Evolutionary conservation across 805 yeast species (phyloP).

Genomic region (Cyberlindnera suaveolens): DNA sequence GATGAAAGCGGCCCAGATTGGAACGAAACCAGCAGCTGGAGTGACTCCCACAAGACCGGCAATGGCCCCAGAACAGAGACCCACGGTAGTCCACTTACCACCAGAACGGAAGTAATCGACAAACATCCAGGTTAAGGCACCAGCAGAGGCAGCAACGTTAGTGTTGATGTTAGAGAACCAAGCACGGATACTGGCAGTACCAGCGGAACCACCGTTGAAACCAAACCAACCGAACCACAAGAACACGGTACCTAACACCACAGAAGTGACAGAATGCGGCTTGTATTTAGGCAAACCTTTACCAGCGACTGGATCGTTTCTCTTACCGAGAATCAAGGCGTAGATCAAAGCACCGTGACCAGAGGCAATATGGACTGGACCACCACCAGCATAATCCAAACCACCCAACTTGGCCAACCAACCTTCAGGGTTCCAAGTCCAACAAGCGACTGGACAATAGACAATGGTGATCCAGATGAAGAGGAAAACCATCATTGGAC

Average conservation of each 20-base stretch:
- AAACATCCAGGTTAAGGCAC: constrained; percentile 92
- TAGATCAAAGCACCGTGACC: constrained; percentile 95
- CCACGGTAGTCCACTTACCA: constrained; percentile 88
- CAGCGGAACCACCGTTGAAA: constrained; percentile 97
- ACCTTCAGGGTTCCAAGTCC: constrained; percentile 96
- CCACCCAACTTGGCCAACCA: constrained; percentile 84
- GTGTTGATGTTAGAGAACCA: constrained; percentile 93
- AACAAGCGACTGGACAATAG: constrained; percentile 91
- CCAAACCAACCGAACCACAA: constrained; percentile 99
- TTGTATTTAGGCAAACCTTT: constrained; percentile 78
- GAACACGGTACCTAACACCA: constrained; percentile 88
- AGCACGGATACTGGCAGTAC: constrained; percentile 87
- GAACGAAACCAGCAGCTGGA: constrained; percentile 96
- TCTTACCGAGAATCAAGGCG: constrained; percentile 86
- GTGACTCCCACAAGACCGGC: constrained; percentile 94
- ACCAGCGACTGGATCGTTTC: constrained; percentile 58
- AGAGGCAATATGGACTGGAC: constrained; percentile 93
- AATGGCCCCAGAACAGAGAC: constrained; percentile 89
- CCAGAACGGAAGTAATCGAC: constrained; percentile 78
- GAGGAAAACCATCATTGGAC: constrained; percentile 93
- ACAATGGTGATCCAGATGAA: constrained; percentile 94
- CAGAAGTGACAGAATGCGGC: constrained; percentile 89
- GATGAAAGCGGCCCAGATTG: constrained; percentile 80
- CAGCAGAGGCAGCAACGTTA: constrained; percentile 87
- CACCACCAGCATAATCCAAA: constrained; percentile 97